phyloP scores from a whole-genome alignment of 345 rosid species.

The Salix udensis region DNA sequence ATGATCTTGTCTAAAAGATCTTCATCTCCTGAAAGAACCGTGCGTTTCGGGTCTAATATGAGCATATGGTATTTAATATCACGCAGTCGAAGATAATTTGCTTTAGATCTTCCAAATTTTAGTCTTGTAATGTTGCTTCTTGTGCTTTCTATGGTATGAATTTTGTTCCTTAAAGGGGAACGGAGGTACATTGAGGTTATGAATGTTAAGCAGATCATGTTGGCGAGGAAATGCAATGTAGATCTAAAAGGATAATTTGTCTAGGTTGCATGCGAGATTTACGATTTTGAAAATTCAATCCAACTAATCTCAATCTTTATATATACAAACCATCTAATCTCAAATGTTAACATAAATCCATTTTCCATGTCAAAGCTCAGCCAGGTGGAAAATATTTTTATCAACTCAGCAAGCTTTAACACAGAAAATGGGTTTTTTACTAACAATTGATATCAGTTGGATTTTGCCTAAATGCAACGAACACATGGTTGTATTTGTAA shows the following conservation, averaged over 20 bases:
- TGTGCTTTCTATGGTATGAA: background rate
- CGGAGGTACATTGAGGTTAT: background rate
- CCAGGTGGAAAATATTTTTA: background rate
- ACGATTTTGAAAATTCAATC: background rate
- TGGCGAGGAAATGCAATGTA: background rate
- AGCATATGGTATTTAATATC: background rate
- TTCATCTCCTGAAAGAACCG: background rate
- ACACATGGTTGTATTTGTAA: background rate
- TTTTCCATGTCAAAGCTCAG: background rate
- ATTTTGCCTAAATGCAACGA: background rate
- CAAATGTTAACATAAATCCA: background rate
- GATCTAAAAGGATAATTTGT: background rate
- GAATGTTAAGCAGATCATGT: background rate
- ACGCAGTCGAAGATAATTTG: background rate
- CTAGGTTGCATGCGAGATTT: background rate
- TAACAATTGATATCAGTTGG: background rate
- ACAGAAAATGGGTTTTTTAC: background rate
- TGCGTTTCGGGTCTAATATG: background rate
- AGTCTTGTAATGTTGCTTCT: background rate
- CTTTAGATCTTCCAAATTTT: background rate
- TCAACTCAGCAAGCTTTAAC: background rate
- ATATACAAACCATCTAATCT: background rate
- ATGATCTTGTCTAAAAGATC: background rate
- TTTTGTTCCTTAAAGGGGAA: background rate
- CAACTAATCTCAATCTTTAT: too few relatives aligned